Base-by-base conservation (phyloP, 1,284 basidiomycete genomes). In the Microbotryum saponariae region DNA sequence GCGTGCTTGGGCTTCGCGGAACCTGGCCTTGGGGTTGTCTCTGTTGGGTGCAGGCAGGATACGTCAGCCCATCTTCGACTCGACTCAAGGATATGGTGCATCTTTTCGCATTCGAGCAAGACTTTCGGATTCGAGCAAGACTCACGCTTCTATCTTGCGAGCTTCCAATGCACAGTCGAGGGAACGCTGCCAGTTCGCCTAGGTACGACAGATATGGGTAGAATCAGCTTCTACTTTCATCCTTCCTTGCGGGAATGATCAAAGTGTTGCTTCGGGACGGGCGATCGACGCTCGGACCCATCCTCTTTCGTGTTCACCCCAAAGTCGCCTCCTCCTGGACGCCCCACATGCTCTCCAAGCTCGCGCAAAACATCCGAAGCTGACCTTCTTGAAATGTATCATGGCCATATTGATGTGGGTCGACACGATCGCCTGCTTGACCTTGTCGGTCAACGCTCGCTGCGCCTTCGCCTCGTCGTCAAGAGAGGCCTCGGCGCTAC, bases 1-100 rank as follows among this genome's bases (percentile, higher is more conserved):
- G 23, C 56, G 55, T 7, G 64, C 67, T 47, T 68, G 67, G 6
- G 58, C 67, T 46, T 62, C 60, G 25, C 67, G 61, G 49, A 64
- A 66, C 14, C 29, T 31, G 2, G 64, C 67, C 27, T 66, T 63
- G 9, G 51, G n/a, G 48, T 61, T 61, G 27, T 51, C 54, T 23
- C 60, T 64, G 50, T 46, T 31, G 31, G 31, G 8, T 31, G 18
- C 21, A 21, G 8, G 14, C 3, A 31, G 16, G 21, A 25, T 20
- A 33, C n/a, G 47, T 25, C 1, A 2, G 16, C 8, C 6, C 37
- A 25, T 16, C 8, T 12, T 29, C 23, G 10, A n/a, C n/a, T 18
- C 2, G 21, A 14, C 10, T 31, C 31, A 31, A 31, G 9, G 31
- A 31, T 9, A 31, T 31, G 31, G 8, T 31, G 31, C 31, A 31